Base-by-base conservation (phyloP, 495 filamentous ascomycete species). In the Poronia punctata region DNA sequence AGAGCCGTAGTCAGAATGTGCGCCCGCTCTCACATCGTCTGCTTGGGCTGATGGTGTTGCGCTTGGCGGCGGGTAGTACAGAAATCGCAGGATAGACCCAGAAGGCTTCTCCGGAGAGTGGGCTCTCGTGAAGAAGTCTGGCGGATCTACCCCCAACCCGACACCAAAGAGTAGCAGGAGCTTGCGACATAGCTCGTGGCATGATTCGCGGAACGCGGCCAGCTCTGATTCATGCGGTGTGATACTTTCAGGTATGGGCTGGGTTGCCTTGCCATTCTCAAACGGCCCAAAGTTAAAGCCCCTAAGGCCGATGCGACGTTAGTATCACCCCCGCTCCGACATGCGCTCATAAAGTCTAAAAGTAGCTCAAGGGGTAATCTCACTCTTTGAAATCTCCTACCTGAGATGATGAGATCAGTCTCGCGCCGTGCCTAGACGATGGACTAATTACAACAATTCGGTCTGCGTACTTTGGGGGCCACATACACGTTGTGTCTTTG, bases 311-410 rank as follows among this genome's bases (percentile, higher is more conserved):
- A 22, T n/a, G 3, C 10, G 28, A 38, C 16, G 34, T 45, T 38
- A 45, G 42, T 12, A 0, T 21, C 22, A 14, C 7, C 21, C n/a
- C 7, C 15, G 18, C n/a, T 21, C 2, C 8, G 29, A 9, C 17
- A n/a, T 17, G 9, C n/a, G 8, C 18, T 22, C 18, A 19, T 7
- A 28, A 15, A 15, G n/a, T n/a, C n/a, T n/a, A n/a, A n/a, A n/a
- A n/a, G n/a, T n/a, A n/a, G n/a, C n/a, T 33, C 6, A 37, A 18
- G 23, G 6, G 35, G 38, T 12, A 38, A 8, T 50, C 66, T 53
- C 67, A 93, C 88, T 95, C 89, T 72, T 96, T 96, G 55, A 88
- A 88, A 51, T 97, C 90, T 11, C 88, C 90, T 14, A 79, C 76
- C 85, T 89, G 51, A 28, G 18, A 26, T 9, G 6, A 16, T 19